These are phyloP conservation scores for Fusarium bactridioides DNA, from an alignment of 2,329 filamentous ascomycete species.

Conservation along the genomic window DNA sequence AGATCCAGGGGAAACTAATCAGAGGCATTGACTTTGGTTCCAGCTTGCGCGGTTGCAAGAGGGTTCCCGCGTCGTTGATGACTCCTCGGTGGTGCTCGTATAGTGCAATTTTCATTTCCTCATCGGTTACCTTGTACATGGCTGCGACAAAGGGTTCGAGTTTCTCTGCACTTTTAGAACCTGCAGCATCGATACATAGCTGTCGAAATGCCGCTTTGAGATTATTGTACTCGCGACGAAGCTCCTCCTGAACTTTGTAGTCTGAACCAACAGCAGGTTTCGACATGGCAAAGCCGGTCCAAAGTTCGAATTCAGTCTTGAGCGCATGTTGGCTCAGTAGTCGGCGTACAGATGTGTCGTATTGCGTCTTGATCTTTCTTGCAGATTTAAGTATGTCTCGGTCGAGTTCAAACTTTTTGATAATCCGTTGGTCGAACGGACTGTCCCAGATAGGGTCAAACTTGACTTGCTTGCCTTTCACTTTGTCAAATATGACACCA, in stretches of 20 bases:
- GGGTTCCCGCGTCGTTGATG: constrained; percentile 47
- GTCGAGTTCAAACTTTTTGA: constrained; percentile 66
- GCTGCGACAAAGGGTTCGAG: constrained; percentile 80
- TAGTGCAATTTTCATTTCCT: constrained; percentile 70
- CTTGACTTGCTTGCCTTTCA: constrained; percentile 62
- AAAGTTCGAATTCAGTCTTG: constrained; percentile 89
- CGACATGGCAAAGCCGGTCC: constrained; percentile 82
- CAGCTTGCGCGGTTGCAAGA: constrained; percentile 25
- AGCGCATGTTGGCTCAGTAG: constrained; percentile 89
- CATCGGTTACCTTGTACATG: constrained; percentile 85
- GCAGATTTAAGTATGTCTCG: constrained; percentile 65
- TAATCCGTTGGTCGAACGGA: constrained; percentile 78
- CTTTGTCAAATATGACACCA: constrained; percentile 82
- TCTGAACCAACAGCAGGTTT: constrained; percentile 76
- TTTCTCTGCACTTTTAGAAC: constrained; percentile 62
- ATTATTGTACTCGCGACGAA: constrained; percentile 71
- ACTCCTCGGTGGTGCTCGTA: constrained; percentile 49
- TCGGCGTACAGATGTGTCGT: constrained; percentile 78
- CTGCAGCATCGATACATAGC: constrained; percentile 71
- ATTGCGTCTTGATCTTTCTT: constrained; percentile 73
- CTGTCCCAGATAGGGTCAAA: constrained; percentile 78
- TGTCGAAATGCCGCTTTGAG: constrained; percentile 74
- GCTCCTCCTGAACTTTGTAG: constrained; percentile 87
- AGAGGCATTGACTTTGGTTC: constrained; percentile 71
- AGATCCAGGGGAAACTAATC: constrained; percentile 95